Base-by-base conservation (phyloP, 176 grass and related monocot genomes). In the Hyparrhenia diplandra region DNA sequence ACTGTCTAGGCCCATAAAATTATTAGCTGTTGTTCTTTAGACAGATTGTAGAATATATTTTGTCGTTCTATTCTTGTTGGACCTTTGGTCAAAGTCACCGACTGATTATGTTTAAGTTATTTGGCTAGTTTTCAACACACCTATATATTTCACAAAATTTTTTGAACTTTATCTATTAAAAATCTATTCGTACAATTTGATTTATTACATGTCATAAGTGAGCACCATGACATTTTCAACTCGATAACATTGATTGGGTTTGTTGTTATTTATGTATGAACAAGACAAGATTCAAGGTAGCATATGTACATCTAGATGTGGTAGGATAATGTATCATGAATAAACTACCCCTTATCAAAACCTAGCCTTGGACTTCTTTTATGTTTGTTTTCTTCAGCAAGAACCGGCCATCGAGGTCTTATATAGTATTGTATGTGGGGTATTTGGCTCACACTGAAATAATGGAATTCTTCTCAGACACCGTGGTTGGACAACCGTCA, bases 401-500 rank as follows among this genome's bases (percentile, higher is more conserved):
- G 69, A 84, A 79, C 30, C 21, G 52, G 71, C 10, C 58, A n/a
- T 40, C 67, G 4, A 74, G 46, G 18, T 27, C 80, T 88, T 72
- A 18, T 76, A 60, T 60, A n/a, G n/a, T n/a, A n/a, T n/a, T 71
- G 13, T 77, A 62, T 62, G 14, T 62, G 23, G 21, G 54, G 21
- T 58, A 11, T 24, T 58, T 76, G 11, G 46, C 40, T 58, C 18
- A 62, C 49, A 13, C 36, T 85, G 6, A 67, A 70, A 77, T 54
- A 64, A 80, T 51, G 14, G 43, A 46, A 73, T 84, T 49, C n/a
- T 69, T 68, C 32, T 34, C 84, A 90, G 91, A 90, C 91, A 74
- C 84, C 87, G 42, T 90, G 91, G 84, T 76, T 93, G 84, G 91
- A 90, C 80, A 57, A 81, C 69, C 80, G 75, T 68, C 91, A 93